Evolutionary conservation across 2,329 filamentous ascomycete genomes (phyloP).

Genomic region (Paradendryphiella salina): DNA sequence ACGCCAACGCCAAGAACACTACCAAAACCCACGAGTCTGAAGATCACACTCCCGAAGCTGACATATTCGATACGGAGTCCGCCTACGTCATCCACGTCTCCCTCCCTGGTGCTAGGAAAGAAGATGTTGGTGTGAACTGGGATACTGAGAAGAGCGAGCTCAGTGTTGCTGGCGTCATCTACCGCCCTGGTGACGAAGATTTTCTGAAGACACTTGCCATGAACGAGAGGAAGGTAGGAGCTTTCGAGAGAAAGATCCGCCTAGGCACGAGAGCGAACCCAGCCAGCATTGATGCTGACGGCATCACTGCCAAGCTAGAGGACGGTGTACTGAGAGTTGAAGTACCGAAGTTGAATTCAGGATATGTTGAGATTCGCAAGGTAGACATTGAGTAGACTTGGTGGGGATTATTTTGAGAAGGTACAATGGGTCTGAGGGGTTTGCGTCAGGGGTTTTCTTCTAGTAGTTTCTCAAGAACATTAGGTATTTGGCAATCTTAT

Average conservation of each 20-base stretch:
- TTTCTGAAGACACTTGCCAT: slow-evolving; percentile 64
- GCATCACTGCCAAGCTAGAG: slow-evolving; percentile 74
- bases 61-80: slow-evolving; percentile 71
- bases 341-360: slow-evolving; percentile 70
- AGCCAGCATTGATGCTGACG: slow-evolving; percentile 66
- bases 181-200: slow-evolving; percentile 72
- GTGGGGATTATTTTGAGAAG: too few relatives aligned
- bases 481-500: not conserved
- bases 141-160: slow-evolving; percentile 68
- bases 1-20: slow-evolving; percentile 14
- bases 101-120: slow-evolving; percentile 76
- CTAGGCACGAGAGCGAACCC: slow-evolving; percentile 60
- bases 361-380: slow-evolving; percentile 61
- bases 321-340: slow-evolving; percentile 76
- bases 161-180: slow-evolving; percentile 70
- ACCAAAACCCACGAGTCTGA: slow-evolving; percentile 21
- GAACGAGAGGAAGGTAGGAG: slow-evolving; percentile 70
- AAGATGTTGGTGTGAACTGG: slow-evolving; percentile 77
- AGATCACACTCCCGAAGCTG: slow-evolving; percentile 67
- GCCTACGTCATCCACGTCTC: slow-evolving; percentile 69
- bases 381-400: slow-evolving; percentile 54
- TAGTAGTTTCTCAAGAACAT: not conserved
- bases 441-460: too few relatives aligned
- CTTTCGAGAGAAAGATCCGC: slow-evolving; percentile 71
- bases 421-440: too few relatives aligned